Conservation (phyloP, 1,139 yeast species). For the Blastobotrys malaysiensis region DNA sequence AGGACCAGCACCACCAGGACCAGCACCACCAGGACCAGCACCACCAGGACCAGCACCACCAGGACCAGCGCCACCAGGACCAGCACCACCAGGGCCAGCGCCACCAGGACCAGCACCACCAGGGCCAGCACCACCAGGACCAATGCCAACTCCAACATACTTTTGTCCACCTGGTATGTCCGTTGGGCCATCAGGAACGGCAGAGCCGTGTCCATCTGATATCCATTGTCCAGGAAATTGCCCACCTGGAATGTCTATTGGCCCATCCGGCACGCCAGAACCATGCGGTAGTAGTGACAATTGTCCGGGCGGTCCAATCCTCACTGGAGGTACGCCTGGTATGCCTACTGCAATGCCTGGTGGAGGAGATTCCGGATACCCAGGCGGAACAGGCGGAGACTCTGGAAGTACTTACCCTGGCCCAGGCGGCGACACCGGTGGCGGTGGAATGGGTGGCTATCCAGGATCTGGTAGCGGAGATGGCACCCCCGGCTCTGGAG, state of each 20-base stretch:
- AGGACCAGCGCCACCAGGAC: neutral
- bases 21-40: conserved; percentile 3
- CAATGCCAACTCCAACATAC: conserved; percentile 2
- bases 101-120: conserved; percentile 4
- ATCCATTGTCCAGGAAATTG: neutral
- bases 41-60: conserved; percentile 1
- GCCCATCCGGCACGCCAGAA: conserved; percentile 10
- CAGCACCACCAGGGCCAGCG: neutral
- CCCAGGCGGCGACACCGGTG: too few species aligned
- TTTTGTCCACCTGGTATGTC: neutral
- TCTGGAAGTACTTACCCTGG: too few species aligned
- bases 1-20: conserved; percentile 4
- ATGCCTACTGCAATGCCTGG: conserved; percentile 4
- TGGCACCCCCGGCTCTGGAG: neutral
- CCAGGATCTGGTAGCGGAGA: too few species aligned
- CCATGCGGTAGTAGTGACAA: conserved; percentile 9
- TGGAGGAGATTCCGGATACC: conserved; percentile 3
- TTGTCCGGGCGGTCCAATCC: conserved; percentile 14
- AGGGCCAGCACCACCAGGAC: conserved; percentile 1
- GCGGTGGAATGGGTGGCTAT: too few species aligned
- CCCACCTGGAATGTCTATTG: conserved; percentile 6
- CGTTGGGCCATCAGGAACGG: neutral
- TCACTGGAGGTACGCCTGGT: neutral
- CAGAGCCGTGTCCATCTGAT: neutral
- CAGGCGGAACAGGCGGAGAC: conserved; percentile 1